Conservation (phyloP, 1,139 yeast genomes). For the Meyerozyma guilliermondii region DNA sequence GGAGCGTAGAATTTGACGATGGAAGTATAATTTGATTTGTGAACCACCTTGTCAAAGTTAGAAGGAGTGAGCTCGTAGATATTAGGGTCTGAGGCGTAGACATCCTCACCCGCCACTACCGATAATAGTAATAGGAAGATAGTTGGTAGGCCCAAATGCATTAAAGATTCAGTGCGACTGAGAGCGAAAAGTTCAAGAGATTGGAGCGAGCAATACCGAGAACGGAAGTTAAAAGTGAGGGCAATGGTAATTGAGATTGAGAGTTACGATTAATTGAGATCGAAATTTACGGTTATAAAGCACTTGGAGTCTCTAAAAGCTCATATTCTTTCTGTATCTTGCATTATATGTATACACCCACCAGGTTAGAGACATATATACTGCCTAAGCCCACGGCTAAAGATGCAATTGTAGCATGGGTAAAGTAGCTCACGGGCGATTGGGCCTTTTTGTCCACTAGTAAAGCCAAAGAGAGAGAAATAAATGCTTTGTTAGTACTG, state of each 20-base stretch:
- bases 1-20: conserved; percentile 94
- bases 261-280: too few relatives aligned
- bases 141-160: neutral
- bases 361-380: conserved; percentile 35
- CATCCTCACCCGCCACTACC: conserved; percentile 5
- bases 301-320: too few relatives aligned
- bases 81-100: conserved; percentile 40
- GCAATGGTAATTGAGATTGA: too few relatives aligned
- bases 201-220: neutral
- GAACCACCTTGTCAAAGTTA: conserved; percentile 62
- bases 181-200: too few relatives aligned
- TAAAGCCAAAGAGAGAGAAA: conserved; percentile 32
- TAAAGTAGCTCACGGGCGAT: conserved; percentile 21
- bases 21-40: conserved; percentile 68
- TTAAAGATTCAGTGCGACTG: neutral
- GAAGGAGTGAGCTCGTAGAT: conserved; percentile 53
- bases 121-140: neutral
- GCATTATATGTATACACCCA: conserved; percentile 37
- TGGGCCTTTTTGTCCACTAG: conserved; percentile 32
- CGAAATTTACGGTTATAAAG: too few relatives aligned
- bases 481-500: conserved; percentile 28
- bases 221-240: neutral
- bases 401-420: conserved; percentile 33
- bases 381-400: conserved; percentile 35
- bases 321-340: too few relatives aligned